These are phyloP conservation scores for Fraxinus dipetala DNA, from an alignment of 305 asterid genomes.

Conservation along the genomic window DNA sequence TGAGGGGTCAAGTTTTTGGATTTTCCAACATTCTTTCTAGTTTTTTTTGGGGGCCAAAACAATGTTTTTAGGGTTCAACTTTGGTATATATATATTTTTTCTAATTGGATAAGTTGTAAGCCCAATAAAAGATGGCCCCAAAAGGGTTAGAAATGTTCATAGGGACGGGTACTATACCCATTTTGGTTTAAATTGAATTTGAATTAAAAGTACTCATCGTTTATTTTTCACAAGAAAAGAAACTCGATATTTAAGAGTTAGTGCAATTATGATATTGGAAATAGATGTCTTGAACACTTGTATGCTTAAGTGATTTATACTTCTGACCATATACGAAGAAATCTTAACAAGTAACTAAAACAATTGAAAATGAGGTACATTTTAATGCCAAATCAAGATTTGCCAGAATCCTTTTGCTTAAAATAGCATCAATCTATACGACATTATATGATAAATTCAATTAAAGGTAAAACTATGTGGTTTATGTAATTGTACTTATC, in stretches of 20 bases:
- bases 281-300: no score
- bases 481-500: no score
- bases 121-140: background rate
- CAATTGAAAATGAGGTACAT: background rate
- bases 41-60: background rate
- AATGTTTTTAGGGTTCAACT: background rate
- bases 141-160: background rate
- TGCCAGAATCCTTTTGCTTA: background rate
- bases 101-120: background rate
- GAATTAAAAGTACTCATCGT: no score
- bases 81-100: background rate
- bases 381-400: background rate
- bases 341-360: background rate
- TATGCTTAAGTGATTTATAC: background rate
- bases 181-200: no score
- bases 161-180: no score
- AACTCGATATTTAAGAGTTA: no score
- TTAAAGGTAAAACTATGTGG: no score
- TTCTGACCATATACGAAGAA: background rate
- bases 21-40: constrained; percentile 34
- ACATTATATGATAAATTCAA: no score
- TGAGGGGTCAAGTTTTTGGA: background rate
- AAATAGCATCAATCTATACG: no score
- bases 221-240: no score
- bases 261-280: no score